Evolutionary conservation across 1,284 basidiomycete species (phyloP).

Genomic region (Prillingera fragicola): DNA sequence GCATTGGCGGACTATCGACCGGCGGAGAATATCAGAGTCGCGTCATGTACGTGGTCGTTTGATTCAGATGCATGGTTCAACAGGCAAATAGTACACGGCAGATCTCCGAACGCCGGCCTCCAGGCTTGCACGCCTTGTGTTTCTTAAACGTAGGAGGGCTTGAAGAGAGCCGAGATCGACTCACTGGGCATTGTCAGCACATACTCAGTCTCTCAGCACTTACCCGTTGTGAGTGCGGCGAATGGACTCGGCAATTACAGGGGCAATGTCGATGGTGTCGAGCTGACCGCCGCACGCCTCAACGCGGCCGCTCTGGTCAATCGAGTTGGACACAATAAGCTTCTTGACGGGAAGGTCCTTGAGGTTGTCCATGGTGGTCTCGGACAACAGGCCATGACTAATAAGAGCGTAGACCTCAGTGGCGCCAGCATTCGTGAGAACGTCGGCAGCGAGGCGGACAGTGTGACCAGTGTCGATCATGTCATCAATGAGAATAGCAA

Average conservation of each 20-base stretch:
- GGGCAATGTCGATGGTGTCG: constrained; percentile 71
- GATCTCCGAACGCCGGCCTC: not conserved
- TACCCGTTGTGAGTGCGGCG: constrained; percentile 92
- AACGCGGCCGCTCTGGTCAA: constrained; percentile 59
- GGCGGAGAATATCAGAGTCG: not conserved
- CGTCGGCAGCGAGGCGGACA: constrained; percentile 74
- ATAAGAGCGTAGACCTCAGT: constrained; percentile 82
- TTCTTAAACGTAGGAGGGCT: constrained; percentile 29
- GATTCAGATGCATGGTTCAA: constrained; percentile 15
- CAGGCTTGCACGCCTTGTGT: not conserved
- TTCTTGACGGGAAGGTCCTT: constrained; percentile 73
- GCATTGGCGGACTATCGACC: no score
- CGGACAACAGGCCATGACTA: constrained; percentile 86
- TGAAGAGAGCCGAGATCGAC: constrained; percentile 44
- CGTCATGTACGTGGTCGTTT: not conserved
- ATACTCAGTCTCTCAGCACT: constrained; percentile 44
- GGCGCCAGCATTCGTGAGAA: constrained; percentile 82
- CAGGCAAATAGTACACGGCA: constrained; percentile 10
- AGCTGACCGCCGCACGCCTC: constrained; percentile 49
- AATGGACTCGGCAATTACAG: constrained; percentile 91
- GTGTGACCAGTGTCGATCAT: constrained; percentile 97
- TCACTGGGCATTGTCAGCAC: constrained; percentile 17
- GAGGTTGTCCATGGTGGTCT: constrained; percentile 71
- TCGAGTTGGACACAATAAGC: constrained; percentile 81
- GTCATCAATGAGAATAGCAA: constrained; percentile 92